Conservation (phyloP, 805 yeast genomes). For the Candida michaelii region DNA sequence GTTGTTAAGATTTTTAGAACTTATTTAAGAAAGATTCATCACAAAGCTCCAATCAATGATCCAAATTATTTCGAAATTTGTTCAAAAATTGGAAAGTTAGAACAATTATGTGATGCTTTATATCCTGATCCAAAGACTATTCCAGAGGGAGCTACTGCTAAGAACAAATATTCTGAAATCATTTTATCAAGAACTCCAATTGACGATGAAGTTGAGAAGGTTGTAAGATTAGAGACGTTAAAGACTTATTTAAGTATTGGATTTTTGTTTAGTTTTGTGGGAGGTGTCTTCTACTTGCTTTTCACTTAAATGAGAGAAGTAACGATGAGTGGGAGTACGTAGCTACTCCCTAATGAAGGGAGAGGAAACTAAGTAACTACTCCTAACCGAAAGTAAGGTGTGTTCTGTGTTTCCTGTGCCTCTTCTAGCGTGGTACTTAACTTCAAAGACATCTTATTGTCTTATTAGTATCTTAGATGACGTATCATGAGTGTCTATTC, state of each 20-base stretch:
- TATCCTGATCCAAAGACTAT: constrained; percentile 56
- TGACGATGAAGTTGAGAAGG: constrained; percentile 21
- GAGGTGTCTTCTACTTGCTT: constrained; percentile 8
- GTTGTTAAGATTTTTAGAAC: constrained; percentile 75
- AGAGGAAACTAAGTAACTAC: too few species aligned
- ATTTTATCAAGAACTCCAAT: constrained; percentile 36
- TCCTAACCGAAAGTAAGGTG: too few species aligned
- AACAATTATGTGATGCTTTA: constrained; percentile 79
- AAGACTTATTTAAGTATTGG: constrained; percentile 21
- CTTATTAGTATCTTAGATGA: too few species aligned
- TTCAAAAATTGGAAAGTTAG: constrained; percentile 82
- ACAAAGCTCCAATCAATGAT: constrained; percentile 74
- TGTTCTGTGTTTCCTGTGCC: too few species aligned
- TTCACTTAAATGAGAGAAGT: not conserved
- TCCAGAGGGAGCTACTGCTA: constrained; percentile 50
- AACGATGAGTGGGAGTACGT: too few species aligned
- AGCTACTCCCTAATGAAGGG: too few species aligned
- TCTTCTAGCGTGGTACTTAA: too few species aligned
- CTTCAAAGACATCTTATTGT: too few species aligned
- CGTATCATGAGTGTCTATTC: too few species aligned
- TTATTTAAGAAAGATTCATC: constrained; percentile 74
- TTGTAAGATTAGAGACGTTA: constrained; percentile 13
- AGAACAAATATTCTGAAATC: constrained; percentile 38
- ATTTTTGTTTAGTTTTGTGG: constrained; percentile 10
- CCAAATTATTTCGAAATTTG: constrained; percentile 85